Conservation (phyloP, 257 asterid genomes). For the Plantago major region DNA sequence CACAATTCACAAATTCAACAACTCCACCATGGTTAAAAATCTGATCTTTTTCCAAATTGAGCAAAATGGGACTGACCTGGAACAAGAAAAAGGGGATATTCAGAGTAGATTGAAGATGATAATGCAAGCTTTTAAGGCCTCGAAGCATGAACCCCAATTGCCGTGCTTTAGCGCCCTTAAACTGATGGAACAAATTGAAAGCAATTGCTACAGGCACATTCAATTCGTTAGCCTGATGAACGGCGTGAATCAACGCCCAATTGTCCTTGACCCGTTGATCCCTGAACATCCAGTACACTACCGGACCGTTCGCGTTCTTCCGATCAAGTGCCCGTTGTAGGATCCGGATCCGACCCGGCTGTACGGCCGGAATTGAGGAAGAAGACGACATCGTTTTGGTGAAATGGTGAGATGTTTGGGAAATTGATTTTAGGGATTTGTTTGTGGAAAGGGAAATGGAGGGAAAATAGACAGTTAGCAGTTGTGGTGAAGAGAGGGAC, state of each 20-base stretch:
- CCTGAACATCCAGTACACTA: conserved; percentile 98
- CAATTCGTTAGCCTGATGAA: conserved; percentile 63
- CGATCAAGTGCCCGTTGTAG: conserved; percentile 38
- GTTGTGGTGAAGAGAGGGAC: conserved; percentile 62
- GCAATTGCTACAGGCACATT: conserved; percentile 80
- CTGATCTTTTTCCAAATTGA: no score
- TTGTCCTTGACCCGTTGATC: conserved; percentile 91
- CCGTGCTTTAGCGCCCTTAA: conserved; percentile 94
- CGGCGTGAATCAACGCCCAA: conserved; percentile 98
- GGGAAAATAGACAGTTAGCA: conserved; percentile 54
- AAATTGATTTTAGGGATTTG: background rate
- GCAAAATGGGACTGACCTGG: conserved; percentile 38
- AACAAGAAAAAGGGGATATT: conserved; percentile 71
- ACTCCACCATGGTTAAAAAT: no score
- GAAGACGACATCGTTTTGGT: conserved; percentile 13
- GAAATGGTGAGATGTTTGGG: background rate
- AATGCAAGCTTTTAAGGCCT: conserved; percentile 61
- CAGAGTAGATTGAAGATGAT: conserved; percentile 37
- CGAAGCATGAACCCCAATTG: conserved; percentile 92
- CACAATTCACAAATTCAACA: no score
- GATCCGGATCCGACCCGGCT: conserved; percentile 67
- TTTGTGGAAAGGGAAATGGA: conserved; percentile 34
- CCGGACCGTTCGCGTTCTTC: conserved; percentile 52
- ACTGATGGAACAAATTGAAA: conserved; percentile 74
- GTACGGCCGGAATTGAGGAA: conserved; percentile 44